A percentile compares a stretch with the other conserved stretches of the same genome.
phyloP scores from a whole-genome alignment of 1,284 basidiomycete genomes.

The Mycosarcoma mackinlayi region DNA sequence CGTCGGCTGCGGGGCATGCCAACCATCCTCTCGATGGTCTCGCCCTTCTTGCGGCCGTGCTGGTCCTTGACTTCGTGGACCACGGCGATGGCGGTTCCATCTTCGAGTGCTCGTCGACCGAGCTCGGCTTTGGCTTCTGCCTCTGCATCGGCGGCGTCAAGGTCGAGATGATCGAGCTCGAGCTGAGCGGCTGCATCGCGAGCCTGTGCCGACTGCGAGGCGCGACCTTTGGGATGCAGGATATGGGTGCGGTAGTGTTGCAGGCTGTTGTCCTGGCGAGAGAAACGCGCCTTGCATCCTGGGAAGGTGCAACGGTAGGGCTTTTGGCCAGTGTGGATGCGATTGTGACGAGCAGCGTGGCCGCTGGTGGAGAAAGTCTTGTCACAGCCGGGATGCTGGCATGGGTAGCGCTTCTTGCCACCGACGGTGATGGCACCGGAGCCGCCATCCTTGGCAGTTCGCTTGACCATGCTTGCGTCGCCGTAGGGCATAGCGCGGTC shows the following conservation, averaged over 20 bases:
- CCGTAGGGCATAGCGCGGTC: slow-evolving; percentile 41
- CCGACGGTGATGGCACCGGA: slow-evolving; percentile 52
- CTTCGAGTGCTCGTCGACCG: slow-evolving; percentile 57
- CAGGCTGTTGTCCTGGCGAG: slow-evolving; percentile 67
- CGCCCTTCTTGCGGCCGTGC: slow-evolving; percentile 56
- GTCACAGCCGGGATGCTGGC: slow-evolving; percentile 73
- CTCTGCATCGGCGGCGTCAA: slow-evolving; percentile 48
- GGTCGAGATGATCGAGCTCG: slow-evolving; percentile 39
- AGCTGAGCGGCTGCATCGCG: slow-evolving; percentile 46
- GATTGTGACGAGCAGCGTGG: slow-evolving; percentile 81
- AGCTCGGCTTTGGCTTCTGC: slow-evolving; percentile 54
- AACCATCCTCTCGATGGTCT: slow-evolving; percentile 57
- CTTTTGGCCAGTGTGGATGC: slow-evolving; percentile 75
- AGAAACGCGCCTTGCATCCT: slow-evolving; percentile 66
- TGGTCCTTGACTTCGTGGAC: slow-evolving; percentile 61
- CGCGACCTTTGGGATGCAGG: slow-evolving; percentile 58
- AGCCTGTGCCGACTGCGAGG: slow-evolving; percentile 40
- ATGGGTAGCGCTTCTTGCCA: slow-evolving; percentile 73
- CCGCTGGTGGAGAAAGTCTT: slow-evolving; percentile 83
- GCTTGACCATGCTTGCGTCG: slow-evolving; percentile 27
- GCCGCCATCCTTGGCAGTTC: slow-evolving; percentile 33
- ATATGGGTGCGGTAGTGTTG: slow-evolving; percentile 68
- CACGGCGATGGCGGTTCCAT: slow-evolving; percentile 64
- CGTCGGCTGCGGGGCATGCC: slow-evolving; percentile 52
- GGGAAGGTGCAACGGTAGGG: slow-evolving; percentile 67